These are phyloP conservation scores for Acanthamoeba lenticulata DNA, from an alignment of 208 protist species.

Conservation along the genomic window DNA sequence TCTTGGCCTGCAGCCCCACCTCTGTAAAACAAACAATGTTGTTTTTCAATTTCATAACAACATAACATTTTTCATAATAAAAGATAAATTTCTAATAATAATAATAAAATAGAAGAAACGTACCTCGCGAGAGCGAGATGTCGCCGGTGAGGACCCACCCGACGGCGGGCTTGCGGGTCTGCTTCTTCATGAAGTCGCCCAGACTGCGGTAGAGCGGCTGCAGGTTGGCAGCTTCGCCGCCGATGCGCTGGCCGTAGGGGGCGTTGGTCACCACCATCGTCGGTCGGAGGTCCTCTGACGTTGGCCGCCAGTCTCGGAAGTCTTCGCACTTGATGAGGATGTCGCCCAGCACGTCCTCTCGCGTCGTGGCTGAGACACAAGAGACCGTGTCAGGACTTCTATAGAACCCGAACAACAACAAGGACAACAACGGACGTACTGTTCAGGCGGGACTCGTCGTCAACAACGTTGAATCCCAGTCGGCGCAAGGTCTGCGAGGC, in stretches of 20 bases:
- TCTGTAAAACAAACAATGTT: background rate
- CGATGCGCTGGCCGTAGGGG: slow-evolving; percentile 14
- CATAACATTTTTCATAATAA: too few species aligned
- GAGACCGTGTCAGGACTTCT: too few species aligned
- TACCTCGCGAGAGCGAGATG: background rate
- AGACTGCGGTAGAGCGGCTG: background rate
- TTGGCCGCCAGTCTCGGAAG: background rate
- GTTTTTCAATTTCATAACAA: background rate
- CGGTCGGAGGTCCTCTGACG: background rate
- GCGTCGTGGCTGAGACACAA: background rate
- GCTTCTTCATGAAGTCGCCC: background rate
- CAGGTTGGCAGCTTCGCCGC: background rate
- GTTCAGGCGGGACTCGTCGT: background rate
- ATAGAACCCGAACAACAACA: background rate
- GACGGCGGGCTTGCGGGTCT: background rate
- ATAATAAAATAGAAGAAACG: too few species aligned
- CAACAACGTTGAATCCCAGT: slow-evolving; percentile 9
- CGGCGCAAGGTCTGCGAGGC: background rate
- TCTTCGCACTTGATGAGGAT: background rate
- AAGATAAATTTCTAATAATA: too few species aligned
- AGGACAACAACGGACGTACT: background rate
- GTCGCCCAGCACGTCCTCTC: slow-evolving; percentile 25
- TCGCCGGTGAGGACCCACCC: slow-evolving; percentile 15
- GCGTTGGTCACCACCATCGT: background rate
- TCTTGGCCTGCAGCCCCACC: slow-evolving; percentile 1